Evolutionary conservation across 331 rosid genomes (phyloP).

Genomic region (Acacia concinna): DNA sequence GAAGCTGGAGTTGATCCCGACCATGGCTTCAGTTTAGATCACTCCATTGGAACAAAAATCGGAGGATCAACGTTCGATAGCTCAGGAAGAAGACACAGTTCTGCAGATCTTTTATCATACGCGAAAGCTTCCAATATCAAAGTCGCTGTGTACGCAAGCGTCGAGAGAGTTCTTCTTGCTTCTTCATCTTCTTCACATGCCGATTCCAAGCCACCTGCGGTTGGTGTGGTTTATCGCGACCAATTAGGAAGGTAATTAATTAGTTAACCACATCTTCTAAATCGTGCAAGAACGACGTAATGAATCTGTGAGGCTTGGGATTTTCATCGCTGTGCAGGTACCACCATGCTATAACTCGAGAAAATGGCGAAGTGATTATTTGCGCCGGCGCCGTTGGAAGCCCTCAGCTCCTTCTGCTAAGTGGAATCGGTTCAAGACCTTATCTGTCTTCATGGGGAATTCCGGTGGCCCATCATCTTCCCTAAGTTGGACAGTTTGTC

Average conservation of each 20-base stretch:
- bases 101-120: conserved; percentile 51
- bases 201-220: conserved; percentile 36
- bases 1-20: conserved; percentile 58
- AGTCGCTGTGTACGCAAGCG: conserved; percentile 54
- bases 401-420: conserved; percentile 77
- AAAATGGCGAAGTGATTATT: conserved; percentile 68
- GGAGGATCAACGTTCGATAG: conserved; percentile 63
- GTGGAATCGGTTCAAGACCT: conserved; percentile 78
- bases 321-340: conserved; percentile 6
- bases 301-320: not conserved
- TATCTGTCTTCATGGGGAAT: conserved; percentile 84
- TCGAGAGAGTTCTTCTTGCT: conserved; percentile 52
- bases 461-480: conserved; percentile 66
- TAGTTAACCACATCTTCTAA: not conserved
- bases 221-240: conserved; percentile 57
- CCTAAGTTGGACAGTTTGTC: conserved; percentile 71
- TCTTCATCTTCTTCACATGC: conserved; percentile 24
- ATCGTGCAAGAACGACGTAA: not conserved
- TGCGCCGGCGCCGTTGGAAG: conserved; percentile 85
- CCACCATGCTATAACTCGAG: conserved; percentile 50
- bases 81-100: conserved; percentile 51
- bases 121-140: conserved; percentile 40
- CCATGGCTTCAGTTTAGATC: conserved; percentile 55
- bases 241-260: conserved; percentile 16
- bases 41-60: conserved; percentile 52